A percentile compares a stretch with the other conserved stretches of the same genome.
Evolutionary conservation across 495 filamentous ascomycete species (phyloP).

Genomic region (Podospora comata): DNA sequence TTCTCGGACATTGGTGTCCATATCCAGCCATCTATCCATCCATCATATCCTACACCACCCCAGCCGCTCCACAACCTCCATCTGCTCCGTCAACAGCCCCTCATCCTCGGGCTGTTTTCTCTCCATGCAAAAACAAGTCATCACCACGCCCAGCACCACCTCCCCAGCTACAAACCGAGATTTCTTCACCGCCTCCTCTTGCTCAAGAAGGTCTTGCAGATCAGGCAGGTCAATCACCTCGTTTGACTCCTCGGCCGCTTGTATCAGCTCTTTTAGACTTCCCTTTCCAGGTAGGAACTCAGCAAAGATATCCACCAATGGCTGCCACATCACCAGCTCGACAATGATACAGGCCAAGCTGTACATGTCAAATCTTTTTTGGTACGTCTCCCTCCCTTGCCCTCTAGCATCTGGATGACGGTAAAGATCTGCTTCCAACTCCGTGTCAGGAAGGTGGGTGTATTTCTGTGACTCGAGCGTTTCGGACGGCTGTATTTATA

Average conservation of each 20-base stretch:
- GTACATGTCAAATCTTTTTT: background rate
- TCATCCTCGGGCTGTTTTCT: background rate
- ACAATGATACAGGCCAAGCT: background rate
- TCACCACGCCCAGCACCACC: background rate
- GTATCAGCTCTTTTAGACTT: background rate
- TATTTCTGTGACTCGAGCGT: background rate
- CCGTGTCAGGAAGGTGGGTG: background rate
- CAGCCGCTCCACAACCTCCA: background rate
- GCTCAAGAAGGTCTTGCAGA: background rate
- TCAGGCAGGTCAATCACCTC: background rate
- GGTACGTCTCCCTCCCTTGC: background rate
- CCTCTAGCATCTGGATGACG: background rate
- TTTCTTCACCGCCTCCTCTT: background rate
- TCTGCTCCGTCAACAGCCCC: background rate
- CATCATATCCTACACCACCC: background rate
- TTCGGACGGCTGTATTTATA: background rate
- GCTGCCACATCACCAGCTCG: background rate
- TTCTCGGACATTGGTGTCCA: no score
- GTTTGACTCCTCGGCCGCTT: background rate
- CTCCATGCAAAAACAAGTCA: background rate
- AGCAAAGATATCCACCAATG: background rate
- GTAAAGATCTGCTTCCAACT: background rate
- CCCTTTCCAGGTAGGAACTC: background rate
- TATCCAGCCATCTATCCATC: no score
- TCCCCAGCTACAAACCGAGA: background rate